These are phyloP conservation scores for Elaeis guineensis DNA, from an alignment of 176 grass and related monocot species.

Conservation along the genomic window DNA sequence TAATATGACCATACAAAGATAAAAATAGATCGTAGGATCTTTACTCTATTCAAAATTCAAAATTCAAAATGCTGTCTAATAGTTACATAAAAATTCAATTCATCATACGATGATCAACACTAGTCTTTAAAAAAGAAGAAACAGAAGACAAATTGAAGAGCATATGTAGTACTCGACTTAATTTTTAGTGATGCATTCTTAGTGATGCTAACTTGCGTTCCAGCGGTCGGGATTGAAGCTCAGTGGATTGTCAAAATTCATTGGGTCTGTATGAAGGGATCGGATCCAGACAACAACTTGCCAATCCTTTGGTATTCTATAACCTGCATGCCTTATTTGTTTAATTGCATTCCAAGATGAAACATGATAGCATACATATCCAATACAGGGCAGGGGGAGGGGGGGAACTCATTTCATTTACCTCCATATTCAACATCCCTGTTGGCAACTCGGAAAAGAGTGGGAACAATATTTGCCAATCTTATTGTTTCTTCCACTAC, in stretches of 20 bases:
- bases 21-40: too few species aligned
- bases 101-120: too few species aligned
- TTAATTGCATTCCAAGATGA: too few species aligned
- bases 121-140: too few species aligned
- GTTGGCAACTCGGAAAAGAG: not conserved
- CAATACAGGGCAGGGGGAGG: too few species aligned
- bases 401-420: not conserved
- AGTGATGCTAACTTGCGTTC: conserved; percentile 14
- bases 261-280: conserved; percentile 23
- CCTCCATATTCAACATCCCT: conserved; percentile 24
- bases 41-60: too few species aligned
- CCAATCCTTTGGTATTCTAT: conserved; percentile 34
- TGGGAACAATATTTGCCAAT: conserved; percentile 3
- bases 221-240: conserved; percentile 36
- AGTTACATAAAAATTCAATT: not conserved
- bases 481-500: conserved; percentile 25
- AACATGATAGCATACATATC: too few species aligned
- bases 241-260: conserved; percentile 25
- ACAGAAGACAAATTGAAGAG: too few species aligned
- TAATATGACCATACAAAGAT: too few species aligned
- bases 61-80: too few species aligned
- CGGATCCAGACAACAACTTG: conserved; percentile 31
- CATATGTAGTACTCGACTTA: too few species aligned
- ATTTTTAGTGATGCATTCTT: too few species aligned
- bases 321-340: conserved; percentile 5